Evolutionary conservation across 768 basidiomycete species (phyloP).

Genomic region (Harrya chromipes): DNA sequence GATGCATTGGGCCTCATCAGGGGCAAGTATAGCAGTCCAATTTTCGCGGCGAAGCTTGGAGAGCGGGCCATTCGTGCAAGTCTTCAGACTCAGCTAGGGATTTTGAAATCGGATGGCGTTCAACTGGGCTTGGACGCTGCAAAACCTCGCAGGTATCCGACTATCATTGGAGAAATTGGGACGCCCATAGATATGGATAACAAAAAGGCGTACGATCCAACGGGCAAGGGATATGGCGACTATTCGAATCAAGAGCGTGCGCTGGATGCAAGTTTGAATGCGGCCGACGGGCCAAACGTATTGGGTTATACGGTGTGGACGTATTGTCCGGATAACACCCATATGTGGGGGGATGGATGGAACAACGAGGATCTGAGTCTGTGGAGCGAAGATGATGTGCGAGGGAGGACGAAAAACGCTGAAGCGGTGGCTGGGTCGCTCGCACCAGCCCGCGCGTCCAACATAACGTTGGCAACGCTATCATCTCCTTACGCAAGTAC

Average conservation of each 20-base stretch:
- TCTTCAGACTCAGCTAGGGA: conserved; percentile 77
- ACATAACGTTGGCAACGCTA: conserved; percentile 19
- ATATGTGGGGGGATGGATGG: conserved; percentile 95
- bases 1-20: conserved; percentile 91
- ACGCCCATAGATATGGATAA: conserved; percentile 93
- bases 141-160: conserved; percentile 54
- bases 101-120: conserved; percentile 69
- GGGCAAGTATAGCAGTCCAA: conserved; percentile 66
- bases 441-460: conserved; percentile 15
- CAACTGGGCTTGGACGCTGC: conserved; percentile 45
- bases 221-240: conserved; percentile 56
- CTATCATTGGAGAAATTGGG: conserved; percentile 94
- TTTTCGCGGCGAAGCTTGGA: conserved; percentile 81
- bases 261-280: conserved; percentile 82
- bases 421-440: background rate
- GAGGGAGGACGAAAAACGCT: background rate
- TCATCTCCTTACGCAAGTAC: conserved; percentile 14
- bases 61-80: conserved; percentile 76
- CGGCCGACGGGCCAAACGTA: conserved; percentile 69
- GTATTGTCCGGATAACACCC: conserved; percentile 77
- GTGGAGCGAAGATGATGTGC: conserved; percentile 77
- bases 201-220: conserved; percentile 72
- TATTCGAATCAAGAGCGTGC: conserved; percentile 76
- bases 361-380: conserved; percentile 93
- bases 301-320: conserved; percentile 88